Evolutionary conservation across 768 basidiomycete genomes (phyloP).

Genomic region (Boletus rubropictus): DNA sequence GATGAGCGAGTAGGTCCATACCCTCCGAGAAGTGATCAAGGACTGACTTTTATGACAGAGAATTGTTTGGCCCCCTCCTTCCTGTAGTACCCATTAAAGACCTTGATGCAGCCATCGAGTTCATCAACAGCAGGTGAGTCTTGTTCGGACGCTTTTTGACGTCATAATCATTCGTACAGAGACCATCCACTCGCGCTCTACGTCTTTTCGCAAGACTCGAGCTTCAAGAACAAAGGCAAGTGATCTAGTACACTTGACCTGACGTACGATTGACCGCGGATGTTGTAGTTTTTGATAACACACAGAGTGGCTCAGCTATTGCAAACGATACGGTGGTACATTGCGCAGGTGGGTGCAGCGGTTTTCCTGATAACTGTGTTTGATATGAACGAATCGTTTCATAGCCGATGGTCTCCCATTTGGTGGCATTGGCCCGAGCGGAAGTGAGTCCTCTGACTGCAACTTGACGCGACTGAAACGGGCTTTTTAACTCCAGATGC

Average conservation of each 20-base stretch:
- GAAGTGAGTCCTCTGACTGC: constrained; percentile 43
- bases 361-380: not conserved
- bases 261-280: not conserved
- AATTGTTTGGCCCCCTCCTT: constrained; percentile 80
- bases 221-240: constrained; percentile 58
- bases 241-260: not conserved
- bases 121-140: constrained; percentile 54
- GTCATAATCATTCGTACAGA: constrained; percentile 29
- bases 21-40: not conserved
- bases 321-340: constrained; percentile 72
- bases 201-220: constrained; percentile 59
- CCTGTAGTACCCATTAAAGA: constrained; percentile 68
- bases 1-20: constrained; percentile 61
- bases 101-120: constrained; percentile 65
- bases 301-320: constrained; percentile 63
- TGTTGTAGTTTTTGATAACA: constrained; percentile 55
- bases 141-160: not conserved
- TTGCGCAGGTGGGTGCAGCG: constrained; percentile 40
- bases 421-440: constrained; percentile 67
- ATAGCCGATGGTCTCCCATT: constrained; percentile 63
- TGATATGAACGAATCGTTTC: not conserved
- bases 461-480: not conserved
- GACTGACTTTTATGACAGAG: constrained; percentile 38
- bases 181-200: constrained; percentile 75
- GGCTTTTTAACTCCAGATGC: constrained; percentile 41